phyloP scores from a whole-genome alignment of 2,329 filamentous ascomycete species.

The Seiridium cupressi region DNA sequence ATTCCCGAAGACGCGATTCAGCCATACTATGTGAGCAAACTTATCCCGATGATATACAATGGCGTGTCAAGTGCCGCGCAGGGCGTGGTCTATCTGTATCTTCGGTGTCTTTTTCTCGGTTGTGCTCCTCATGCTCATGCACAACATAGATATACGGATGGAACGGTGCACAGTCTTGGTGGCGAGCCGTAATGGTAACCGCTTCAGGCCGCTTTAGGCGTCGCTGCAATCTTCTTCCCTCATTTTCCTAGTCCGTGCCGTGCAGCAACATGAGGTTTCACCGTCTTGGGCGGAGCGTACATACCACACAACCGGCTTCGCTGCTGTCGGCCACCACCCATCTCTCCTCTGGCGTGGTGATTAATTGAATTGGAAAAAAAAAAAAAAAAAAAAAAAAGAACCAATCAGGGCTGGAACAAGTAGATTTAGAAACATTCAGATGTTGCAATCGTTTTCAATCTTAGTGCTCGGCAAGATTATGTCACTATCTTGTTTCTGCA shows the following conservation, averaged over 20 bases:
- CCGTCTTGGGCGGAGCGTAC: slow-evolving; percentile 15
- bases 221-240: slow-evolving; percentile 11
- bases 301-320: slow-evolving; percentile 10
- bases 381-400: no score
- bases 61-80: neutral
- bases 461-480: no score
- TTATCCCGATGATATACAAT: no score
- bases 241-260: slow-evolving; percentile 17
- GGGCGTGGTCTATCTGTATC: slow-evolving; percentile 22
- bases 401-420: no score
- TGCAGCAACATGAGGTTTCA: slow-evolving; percentile 17
- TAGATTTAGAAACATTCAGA: no score
- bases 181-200: slow-evolving; percentile 13
- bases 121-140: slow-evolving; percentile 31
- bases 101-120: slow-evolving; percentile 30
- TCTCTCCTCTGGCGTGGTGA: slow-evolving; percentile 17
- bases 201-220: slow-evolving; percentile 13
- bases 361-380: slow-evolving; percentile 26
- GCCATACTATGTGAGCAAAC: neutral
- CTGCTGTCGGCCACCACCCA: slow-evolving; percentile 17
- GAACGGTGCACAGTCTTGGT: slow-evolving; percentile 33
- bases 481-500: no score
- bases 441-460: no score
- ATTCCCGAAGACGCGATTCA: neutral
- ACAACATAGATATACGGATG: slow-evolving; percentile 40